Evolutionary conservation across 805 yeast species (phyloP), one percentile per base, ranked within the genome.

Genomic region (Candida methanosorbosa): DNA sequence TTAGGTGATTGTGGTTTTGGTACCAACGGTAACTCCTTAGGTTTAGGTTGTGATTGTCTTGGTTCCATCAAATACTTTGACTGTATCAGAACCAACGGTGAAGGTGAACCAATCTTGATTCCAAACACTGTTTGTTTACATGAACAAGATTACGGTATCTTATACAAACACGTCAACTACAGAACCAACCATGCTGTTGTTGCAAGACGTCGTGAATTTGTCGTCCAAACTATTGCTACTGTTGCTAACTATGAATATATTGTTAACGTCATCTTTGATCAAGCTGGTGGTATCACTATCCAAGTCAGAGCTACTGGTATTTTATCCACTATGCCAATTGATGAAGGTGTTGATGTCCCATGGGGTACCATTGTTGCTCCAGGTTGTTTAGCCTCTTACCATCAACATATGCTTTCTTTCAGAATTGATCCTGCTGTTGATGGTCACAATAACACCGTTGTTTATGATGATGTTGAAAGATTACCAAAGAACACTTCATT

Each of bases 251-350:
- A 82, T 63, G 92, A 82, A 63, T 82, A 82, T 64, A 72, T 79
- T 44, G 57, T 81, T 46, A 81, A 81, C 61, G 63, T 77, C 53
- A 72, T 80, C 52, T 76, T 82, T 50, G 82, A 77, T 49, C 85
- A 75, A 59, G 86, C 79, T 45, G 94, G 88, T 50, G 77, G 79
- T 36, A 77, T 82, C 48, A 77, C 76, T 44, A 76, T 82, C 41
- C 86, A 83, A 57, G 79, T 80, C 39, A 72, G 90, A 63, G 92
- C 92, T 41, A 82, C 94, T 38, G 94, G 94, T 68, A 82, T 82
- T 50, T 67, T 82, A 45, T 81, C 90, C 24, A 82, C 94, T 39
- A 81, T 78, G 81, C 86, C 87, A 48, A 75, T 81, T 44, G 88
- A 82, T 43, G 77, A 72, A 44, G 76, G 70, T 50, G 70, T 68